These are phyloP conservation scores for Solanum piurae DNA, from an alignment of 257 asterid species.

Conservation along the genomic window DNA sequence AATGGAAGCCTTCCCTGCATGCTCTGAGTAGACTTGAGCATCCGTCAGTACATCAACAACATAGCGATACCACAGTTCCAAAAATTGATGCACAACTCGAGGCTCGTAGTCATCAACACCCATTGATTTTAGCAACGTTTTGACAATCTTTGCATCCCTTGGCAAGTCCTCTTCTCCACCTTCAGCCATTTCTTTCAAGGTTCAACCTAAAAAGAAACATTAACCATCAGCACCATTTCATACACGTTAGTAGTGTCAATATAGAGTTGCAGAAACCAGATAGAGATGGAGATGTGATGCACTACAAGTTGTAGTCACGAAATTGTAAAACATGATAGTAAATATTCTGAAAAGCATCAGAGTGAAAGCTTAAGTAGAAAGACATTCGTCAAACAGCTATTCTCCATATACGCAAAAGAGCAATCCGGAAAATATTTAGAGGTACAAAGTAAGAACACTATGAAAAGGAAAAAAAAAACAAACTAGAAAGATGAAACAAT, in stretches of 20 bases:
- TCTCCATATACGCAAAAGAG: not conserved
- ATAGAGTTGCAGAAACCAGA: not conserved
- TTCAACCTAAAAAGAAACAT: not conserved
- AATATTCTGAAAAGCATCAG: not conserved
- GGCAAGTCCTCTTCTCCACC: conserved; percentile 73
- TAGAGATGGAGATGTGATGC: not conserved
- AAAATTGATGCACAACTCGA: conserved; percentile 66
- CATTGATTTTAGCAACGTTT: conserved; percentile 79
- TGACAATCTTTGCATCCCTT: conserved; percentile 77
- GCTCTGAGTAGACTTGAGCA: conserved; percentile 83
- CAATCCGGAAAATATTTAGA: not conserved
- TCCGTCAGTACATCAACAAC: conserved; percentile 72
- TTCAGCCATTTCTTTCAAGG: conserved; percentile 40
- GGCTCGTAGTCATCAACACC: conserved; percentile 84
- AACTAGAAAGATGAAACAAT: not conserved
- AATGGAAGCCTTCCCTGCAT: conserved; percentile 52
- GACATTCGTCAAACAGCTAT: not conserved
- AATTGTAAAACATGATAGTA: not conserved
- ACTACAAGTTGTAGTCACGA: not conserved
- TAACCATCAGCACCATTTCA: not conserved
- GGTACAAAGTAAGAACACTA: not conserved
- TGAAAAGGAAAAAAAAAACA: not conserved
- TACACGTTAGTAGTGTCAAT: not conserved
- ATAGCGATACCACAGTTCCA: conserved; percentile 76
- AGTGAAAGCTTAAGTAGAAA: not conserved